phyloP scores from a whole-genome alignment of 2,329 filamentous ascomycete species.

The Beauveria varroae region DNA sequence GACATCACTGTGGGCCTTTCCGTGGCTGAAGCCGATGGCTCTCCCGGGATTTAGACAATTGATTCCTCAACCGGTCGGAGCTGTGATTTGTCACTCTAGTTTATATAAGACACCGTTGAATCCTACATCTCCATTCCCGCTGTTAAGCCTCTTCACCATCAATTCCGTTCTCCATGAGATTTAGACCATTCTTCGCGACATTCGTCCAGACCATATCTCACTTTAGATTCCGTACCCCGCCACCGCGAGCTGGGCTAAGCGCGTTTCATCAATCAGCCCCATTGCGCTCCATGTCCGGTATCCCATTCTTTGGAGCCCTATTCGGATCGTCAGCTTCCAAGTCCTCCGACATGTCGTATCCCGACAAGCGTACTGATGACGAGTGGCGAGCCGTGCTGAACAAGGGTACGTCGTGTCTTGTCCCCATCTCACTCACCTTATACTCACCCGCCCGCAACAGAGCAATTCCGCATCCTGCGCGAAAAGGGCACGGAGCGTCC shows the following conservation, averaged over 20 bases:
- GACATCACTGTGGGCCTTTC: conserved; percentile 1
- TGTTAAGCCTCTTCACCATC: not conserved
- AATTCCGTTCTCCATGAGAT: conserved; percentile 36
- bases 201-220: conserved; percentile 41
- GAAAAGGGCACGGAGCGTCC: conserved; percentile 86
- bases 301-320: conserved; percentile 71
- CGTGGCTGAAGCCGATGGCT: conserved; percentile 2
- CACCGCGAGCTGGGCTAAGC: conserved; percentile 15
- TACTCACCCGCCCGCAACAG: conserved; percentile 36
- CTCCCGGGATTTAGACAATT: not conserved
- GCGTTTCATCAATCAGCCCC: conserved; percentile 19
- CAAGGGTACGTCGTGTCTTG: conserved; percentile 29
- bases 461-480: conserved; percentile 91
- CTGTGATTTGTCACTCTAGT: conserved; percentile 8
- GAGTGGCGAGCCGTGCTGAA: conserved; percentile 87
- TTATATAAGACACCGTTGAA: not conserved
- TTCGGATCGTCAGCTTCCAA: conserved; percentile 57
- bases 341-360: conserved; percentile 59
- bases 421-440: not conserved
- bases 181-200: conserved; percentile 39
- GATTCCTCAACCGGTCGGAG: conserved; percentile 7
- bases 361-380: conserved; percentile 70
- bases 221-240: conserved; percentile 23
- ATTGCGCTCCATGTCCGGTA: conserved; percentile 59
- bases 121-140: not conserved